phyloP scores from a whole-genome alignment of 1,139 yeast genomes.

The Schwanniomyces etchellsii region DNA sequence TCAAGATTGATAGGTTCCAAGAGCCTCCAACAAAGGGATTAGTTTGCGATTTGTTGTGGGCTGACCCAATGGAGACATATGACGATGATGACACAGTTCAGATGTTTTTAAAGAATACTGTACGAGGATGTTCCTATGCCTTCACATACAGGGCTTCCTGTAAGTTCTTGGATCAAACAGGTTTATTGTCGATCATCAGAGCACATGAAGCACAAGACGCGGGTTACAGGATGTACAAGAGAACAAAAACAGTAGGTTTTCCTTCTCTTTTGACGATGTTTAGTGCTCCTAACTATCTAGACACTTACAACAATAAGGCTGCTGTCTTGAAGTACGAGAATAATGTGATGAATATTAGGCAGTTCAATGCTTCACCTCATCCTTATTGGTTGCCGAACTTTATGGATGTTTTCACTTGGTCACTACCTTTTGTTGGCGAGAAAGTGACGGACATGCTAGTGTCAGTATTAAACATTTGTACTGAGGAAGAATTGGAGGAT shows the following conservation, averaged over 20 bases:
- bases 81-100: slow-evolving; percentile 60
- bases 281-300: slow-evolving; percentile 94
- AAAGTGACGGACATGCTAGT: slow-evolving; percentile 91
- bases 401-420: slow-evolving; percentile 98
- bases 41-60: slow-evolving; percentile 95
- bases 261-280: slow-evolving; percentile 90
- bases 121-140: slow-evolving; percentile 91
- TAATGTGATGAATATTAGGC: slow-evolving; percentile 92
- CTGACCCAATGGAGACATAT: slow-evolving; percentile 88
- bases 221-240: slow-evolving; percentile 90
- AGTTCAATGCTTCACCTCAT: slow-evolving; percentile 88
- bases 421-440: slow-evolving; percentile 97
- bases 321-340: slow-evolving; percentile 89
- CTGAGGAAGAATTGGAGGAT: slow-evolving; percentile 89
- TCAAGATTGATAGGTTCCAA: slow-evolving; percentile 68
- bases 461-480: slow-evolving; percentile 85
- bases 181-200: slow-evolving; percentile 75
- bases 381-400: slow-evolving; percentile 97
- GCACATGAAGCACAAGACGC: slow-evolving; percentile 99
- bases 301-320: slow-evolving; percentile 90
- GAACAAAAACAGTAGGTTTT: slow-evolving; percentile 84
- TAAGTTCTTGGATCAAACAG: slow-evolving; percentile 72
- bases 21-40: slow-evolving; percentile 94
- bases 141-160: slow-evolving; percentile 84
- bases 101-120: slow-evolving; percentile 59